Percentiles rank a stretch among this genome's conserved stretches.
These are phyloP conservation scores for Iris pallida DNA, from an alignment of 116 monocot species.

Conservation along the genomic window DNA sequence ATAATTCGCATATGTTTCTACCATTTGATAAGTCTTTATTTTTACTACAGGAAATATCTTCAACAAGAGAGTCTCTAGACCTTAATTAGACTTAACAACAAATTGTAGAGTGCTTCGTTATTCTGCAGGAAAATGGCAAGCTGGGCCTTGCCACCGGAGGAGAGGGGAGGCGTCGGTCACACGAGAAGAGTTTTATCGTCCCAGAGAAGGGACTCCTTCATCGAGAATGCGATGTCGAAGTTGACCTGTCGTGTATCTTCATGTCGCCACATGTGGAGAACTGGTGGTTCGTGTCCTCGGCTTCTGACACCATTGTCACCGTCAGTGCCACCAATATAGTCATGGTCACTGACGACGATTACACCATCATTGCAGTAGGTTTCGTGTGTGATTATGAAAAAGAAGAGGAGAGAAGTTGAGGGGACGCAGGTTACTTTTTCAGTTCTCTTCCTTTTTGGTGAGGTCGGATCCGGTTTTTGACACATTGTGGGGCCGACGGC, in stretches of 20 bases:
- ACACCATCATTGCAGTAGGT: not conserved
- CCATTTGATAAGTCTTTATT: too few species aligned
- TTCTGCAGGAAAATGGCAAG: slow-evolving; percentile 54
- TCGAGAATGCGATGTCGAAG: slow-evolving; percentile 70
- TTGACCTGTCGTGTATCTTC: slow-evolving; percentile 65
- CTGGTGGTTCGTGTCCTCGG: slow-evolving; percentile 52
- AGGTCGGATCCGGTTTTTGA: not conserved
- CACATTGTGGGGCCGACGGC: not conserved
- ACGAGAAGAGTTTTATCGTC: slow-evolving; percentile 62
- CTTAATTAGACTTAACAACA: too few species aligned
- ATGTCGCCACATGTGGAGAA: slow-evolving; percentile 69
- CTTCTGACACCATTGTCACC: slow-evolving; percentile 18
- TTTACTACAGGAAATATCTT: too few species aligned
- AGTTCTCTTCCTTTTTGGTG: too few species aligned
- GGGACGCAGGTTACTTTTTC: not conserved
- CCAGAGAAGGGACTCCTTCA: slow-evolving; percentile 33
- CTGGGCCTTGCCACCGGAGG: slow-evolving; percentile 29
- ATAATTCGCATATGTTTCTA: too few species aligned
- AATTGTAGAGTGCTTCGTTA: too few species aligned
- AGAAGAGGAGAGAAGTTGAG: not conserved
- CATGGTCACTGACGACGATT: not conserved
- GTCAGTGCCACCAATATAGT: not conserved
- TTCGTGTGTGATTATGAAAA: not conserved
- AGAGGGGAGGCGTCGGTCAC: slow-evolving; percentile 61
- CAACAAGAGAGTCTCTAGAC: too few species aligned